Conservation (phyloP, 2,329 filamentous ascomycete species). For the Botryotinia narcissicola region DNA sequence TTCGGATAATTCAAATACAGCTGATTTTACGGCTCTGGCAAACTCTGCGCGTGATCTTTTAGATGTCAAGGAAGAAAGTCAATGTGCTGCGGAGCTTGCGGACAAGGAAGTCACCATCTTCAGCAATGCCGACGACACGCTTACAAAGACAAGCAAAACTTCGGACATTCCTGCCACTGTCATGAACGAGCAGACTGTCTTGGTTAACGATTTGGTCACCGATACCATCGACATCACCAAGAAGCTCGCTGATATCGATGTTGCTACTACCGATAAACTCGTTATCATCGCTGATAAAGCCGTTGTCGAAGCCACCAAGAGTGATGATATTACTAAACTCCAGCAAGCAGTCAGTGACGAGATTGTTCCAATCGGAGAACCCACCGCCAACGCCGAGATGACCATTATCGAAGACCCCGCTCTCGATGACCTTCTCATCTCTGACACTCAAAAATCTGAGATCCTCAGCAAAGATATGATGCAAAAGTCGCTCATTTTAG, state of each 20-base stretch:
- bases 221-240: not conserved
- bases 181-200: not conserved
- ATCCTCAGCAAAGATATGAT: not conserved
- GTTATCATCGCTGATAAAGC: not conserved
- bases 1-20: not conserved
- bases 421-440: not conserved
- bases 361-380: not conserved
- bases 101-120: fast-evolving
- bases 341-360: not conserved
- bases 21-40: not conserved
- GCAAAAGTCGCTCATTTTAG: not conserved
- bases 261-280: not conserved
- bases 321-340: fast-evolving
- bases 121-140: too few relatives aligned
- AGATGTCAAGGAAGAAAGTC: not conserved
- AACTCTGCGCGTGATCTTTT: not conserved
- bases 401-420: not conserved
- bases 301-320: not conserved
- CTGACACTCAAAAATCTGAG: not conserved
- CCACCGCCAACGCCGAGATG: not conserved
- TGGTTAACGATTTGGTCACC: fast-evolving
- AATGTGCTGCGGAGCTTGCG: not conserved
- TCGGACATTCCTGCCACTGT: fast-evolving
- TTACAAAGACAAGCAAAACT: not conserved
- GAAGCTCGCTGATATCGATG: not conserved